These are phyloP conservation scores for Pyrenophora teres DNA, from an alignment of 2,329 filamentous ascomycete species.

Conservation along the genomic window DNA sequence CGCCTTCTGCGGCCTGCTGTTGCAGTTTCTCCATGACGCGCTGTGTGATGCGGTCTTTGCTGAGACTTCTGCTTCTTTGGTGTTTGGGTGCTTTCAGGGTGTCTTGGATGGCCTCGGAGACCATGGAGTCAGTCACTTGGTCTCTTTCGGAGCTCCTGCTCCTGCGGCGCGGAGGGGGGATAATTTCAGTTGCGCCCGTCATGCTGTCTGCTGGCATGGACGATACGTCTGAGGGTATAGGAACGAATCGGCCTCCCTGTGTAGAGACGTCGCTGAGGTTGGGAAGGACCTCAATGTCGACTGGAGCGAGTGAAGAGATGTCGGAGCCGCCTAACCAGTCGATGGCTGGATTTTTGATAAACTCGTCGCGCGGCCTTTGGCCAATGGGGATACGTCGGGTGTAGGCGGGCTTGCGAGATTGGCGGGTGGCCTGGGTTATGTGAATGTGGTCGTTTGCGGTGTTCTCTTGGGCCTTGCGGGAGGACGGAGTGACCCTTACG, in stretches of 20 bases:
- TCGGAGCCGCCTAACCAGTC: conserved; percentile 80
- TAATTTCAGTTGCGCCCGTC: conserved; percentile 60
- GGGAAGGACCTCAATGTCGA: conserved; percentile 86
- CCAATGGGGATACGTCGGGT: conserved; percentile 69
- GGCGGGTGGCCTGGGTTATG: conserved; percentile 79
- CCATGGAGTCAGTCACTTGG: conserved; percentile 30
- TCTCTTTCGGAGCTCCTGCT: conserved; percentile 57
- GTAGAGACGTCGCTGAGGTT: conserved; percentile 67
- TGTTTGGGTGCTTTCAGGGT: conserved; percentile 64
- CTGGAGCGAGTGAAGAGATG: conserved; percentile 68
- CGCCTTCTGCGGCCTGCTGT: conserved; percentile 56
- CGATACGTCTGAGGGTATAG: conserved; percentile 82
- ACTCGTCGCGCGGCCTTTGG: conserved; percentile 50
- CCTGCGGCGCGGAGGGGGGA: conserved; percentile 52
- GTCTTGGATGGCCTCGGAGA: conserved; percentile 35
- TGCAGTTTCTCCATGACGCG: conserved; percentile 70
- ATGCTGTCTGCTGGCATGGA: conserved; percentile 76
- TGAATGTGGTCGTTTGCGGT: conserved; percentile 76
- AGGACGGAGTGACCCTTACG: conserved; percentile 75
- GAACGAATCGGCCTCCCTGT: conserved; percentile 67
- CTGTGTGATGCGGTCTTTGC: conserved; percentile 69
- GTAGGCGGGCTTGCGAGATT: conserved; percentile 69
- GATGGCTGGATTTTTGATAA: conserved; percentile 33
- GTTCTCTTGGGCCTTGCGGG: conserved; percentile 55
- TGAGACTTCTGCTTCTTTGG: conserved; percentile 65